Evolutionary conservation across 2,329 filamentous ascomycete genomes (phyloP), one percentile per base, ranked within the genome.

Genomic region (Nigrospora oryzae): DNA sequence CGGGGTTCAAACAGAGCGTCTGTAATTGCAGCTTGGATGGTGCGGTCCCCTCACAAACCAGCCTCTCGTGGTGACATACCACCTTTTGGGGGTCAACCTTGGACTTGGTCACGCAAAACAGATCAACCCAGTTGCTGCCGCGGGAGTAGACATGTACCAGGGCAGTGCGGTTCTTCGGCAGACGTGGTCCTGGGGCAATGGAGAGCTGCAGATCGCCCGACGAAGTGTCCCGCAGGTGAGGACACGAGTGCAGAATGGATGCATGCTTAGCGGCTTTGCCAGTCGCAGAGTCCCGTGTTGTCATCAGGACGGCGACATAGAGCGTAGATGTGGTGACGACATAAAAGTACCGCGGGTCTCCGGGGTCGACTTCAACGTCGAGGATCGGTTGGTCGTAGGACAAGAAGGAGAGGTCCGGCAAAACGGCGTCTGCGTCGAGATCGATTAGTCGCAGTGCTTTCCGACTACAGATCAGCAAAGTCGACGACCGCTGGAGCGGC

Each of bases 401-500:
- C 13, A 57, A 23, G 34, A 62, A 52, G 23, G 45, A 36, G 13
- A 61, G 17, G 37, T 59, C 53, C 1, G 60, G 54, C 17, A 62
- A 44, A 44, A 54, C 58, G 12, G 37, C 43, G 23, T 53, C 51
- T 12, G 48, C 54, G 19, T 46, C 48, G 11, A 61, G 49, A 41
- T 61, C 54, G 7, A 63, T 38, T 8, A 63, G 40, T 38, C 50
- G 56, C 33, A 64, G 46, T 12, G 59, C 37, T 31, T 55, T 56
- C 12, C 49, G 49, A 40, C 55, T 62, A 49, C 52, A 56, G 28
- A 65, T 39, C 19, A 65, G 46, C 28, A 66, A 81, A 55, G 53
- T 84, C 75, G 46, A 88, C 57, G 40, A 88, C 74, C 72, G 73
- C 72, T 46, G 67, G 50, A 76, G 69, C 31, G 52, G 48, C 17